Conservation (phyloP, 768 basidiomycete species). For the Lactarius quietus region DNA sequence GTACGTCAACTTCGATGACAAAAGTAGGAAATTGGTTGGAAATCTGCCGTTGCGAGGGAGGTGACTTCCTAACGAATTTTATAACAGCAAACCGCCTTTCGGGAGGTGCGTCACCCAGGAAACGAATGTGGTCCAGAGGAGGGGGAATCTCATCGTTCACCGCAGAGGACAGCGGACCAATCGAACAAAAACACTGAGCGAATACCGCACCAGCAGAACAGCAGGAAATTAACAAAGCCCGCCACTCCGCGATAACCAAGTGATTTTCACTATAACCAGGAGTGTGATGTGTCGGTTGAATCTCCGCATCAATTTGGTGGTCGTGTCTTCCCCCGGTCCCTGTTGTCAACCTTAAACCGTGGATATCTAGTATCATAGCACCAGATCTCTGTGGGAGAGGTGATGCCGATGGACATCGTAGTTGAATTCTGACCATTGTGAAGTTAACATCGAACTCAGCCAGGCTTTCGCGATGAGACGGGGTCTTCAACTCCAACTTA, state of each 20-base stretch:
- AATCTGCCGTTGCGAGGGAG: neutral
- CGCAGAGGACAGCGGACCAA: conserved; percentile 41
- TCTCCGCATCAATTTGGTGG: neutral
- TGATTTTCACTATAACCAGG: conserved; percentile 21
- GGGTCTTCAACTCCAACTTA: conserved; percentile 2
- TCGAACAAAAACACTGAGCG: conserved; percentile 47
- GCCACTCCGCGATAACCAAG: conserved; percentile 42
- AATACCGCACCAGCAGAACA: conserved; percentile 38
- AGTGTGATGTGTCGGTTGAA: conserved; percentile 18
- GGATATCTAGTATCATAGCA: conserved; percentile 59
- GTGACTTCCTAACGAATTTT: neutral
- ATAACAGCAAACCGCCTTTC: neutral
- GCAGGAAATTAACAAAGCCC: conserved; percentile 49
- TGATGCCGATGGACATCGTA: conserved; percentile 62
- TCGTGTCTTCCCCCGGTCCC: conserved; percentile 6
- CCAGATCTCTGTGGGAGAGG: conserved; percentile 56
- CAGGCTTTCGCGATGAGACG: neutral
- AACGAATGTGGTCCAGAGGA: conserved; percentile 16
- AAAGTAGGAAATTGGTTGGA: conserved; percentile 25
- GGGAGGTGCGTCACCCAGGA: conserved; percentile 7
- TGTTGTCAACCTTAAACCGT: conserved; percentile 43
- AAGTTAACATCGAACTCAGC: conserved; percentile 39
- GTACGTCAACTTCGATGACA: conserved; percentile 41
- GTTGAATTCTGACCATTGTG: conserved; percentile 59
- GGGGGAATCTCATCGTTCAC: conserved; percentile 8